Percentiles rank a stretch among this genome's conserved stretches.
These are phyloP conservation scores for Trametes cinnabarina DNA, from an alignment of 768 basidiomycete genomes.

Conservation along the genomic window DNA sequence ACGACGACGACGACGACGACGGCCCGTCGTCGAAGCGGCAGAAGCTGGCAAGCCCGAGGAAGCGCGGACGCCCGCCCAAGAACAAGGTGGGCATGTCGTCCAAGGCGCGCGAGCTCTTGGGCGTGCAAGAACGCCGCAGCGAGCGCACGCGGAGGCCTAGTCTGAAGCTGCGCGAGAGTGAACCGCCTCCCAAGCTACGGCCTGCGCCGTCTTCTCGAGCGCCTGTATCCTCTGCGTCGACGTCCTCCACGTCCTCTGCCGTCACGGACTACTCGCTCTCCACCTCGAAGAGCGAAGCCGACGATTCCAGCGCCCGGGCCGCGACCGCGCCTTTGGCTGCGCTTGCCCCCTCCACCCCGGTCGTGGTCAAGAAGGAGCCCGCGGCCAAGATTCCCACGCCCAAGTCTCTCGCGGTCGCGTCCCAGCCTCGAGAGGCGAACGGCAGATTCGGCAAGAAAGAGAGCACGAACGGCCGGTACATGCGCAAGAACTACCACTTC, in stretches of 20 bases:
- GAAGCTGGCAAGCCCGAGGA: slow-evolving; percentile 34
- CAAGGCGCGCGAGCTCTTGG: slow-evolving; percentile 23
- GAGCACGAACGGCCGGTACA: slow-evolving; percentile 43
- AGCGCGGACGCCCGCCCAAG: slow-evolving; percentile 26
- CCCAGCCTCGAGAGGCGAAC: slow-evolving; percentile 61
- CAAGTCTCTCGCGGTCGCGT: slow-evolving; percentile 44
- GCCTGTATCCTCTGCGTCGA: slow-evolving; percentile 14
- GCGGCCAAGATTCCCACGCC: slow-evolving; percentile 30
- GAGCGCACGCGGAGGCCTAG: slow-evolving; percentile 32
- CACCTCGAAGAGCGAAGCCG: slow-evolving; percentile 14
- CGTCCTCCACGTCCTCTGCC: slow-evolving; percentile 6
- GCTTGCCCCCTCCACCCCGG: background rate
- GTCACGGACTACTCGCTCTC: slow-evolving; percentile 11
- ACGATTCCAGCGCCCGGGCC: slow-evolving; percentile 8
- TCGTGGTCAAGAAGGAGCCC: slow-evolving; percentile 5
- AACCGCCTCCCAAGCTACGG: slow-evolving; percentile 20
- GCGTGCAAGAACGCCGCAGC: slow-evolving; percentile 28
- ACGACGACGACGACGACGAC: slow-evolving; percentile 23
- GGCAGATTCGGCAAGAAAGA: slow-evolving; percentile 69
- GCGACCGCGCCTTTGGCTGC: slow-evolving; percentile 7
- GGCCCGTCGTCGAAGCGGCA: slow-evolving; percentile 45
- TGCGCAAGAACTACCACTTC: slow-evolving; percentile 34
- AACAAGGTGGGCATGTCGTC: slow-evolving; percentile 28
- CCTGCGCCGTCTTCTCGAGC: slow-evolving; percentile 8
- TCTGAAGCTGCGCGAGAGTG: slow-evolving; percentile 33